Evolutionary conservation across 768 basidiomycete species (phyloP).

Genomic region (Suillus alpinus): DNA sequence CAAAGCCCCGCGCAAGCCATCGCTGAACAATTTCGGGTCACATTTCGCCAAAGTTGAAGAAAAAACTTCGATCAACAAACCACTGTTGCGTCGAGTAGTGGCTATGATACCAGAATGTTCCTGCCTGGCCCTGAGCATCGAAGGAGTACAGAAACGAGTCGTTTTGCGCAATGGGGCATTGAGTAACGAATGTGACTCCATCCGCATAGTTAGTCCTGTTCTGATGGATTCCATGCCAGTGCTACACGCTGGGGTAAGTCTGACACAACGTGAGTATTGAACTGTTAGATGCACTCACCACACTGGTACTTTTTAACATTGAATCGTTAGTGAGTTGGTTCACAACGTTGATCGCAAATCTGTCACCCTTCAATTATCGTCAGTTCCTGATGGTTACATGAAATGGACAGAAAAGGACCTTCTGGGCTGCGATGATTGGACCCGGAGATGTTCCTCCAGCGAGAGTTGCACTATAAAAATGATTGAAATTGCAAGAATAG

Average conservation of each 20-base stretch:
- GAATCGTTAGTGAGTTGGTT: constrained; percentile 42
- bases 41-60: constrained; percentile 16
- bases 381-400: neutral
- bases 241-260: constrained; percentile 27
- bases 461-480: constrained; percentile 9
- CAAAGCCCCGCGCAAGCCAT: constrained; percentile 8
- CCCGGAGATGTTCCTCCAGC: constrained; percentile 40
- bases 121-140: constrained; percentile 25
- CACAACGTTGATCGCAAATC: constrained; percentile 42
- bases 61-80: neutral
- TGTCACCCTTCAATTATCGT: constrained; percentile 28
- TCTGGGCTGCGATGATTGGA: constrained; percentile 33
- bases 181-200: constrained; percentile 36
- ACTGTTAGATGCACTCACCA: constrained; percentile 34
- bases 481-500: too few relatives aligned
- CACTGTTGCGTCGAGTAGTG: constrained; percentile 15
- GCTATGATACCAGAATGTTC: constrained; percentile 37
- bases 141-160: constrained; percentile 38
- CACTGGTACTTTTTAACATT: constrained; percentile 49
- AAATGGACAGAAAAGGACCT: constrained; percentile 14
- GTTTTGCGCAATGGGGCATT: constrained; percentile 35
- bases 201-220: constrained; percentile 20
- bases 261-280: neutral
- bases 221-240: constrained; percentile 49
- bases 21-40: constrained; percentile 33